These are phyloP conservation scores for Orychophragmus violaceus DNA, from an alignment of 345 rosid species.

Conservation along the genomic window DNA sequence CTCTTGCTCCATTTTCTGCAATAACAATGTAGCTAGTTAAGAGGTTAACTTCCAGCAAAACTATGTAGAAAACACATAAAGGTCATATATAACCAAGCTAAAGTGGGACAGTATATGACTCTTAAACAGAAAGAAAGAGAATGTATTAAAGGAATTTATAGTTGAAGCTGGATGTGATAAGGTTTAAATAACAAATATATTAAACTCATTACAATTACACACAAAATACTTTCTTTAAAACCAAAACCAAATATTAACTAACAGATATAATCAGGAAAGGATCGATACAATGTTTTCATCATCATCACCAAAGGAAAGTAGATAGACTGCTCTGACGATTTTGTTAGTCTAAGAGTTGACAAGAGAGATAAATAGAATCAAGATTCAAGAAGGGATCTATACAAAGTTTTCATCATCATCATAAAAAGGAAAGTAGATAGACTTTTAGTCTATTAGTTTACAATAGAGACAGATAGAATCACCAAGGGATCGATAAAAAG, in stretches of 20 bases:
- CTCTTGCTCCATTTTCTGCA: constrained; percentile 88
- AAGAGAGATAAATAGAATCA: neutral
- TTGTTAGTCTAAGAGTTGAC: neutral
- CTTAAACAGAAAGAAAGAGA: neutral
- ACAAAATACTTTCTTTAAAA: neutral
- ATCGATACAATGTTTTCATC: neutral
- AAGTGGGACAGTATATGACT: neutral
- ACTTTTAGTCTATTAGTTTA: neutral
- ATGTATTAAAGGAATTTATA: neutral
- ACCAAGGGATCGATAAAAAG: neutral
- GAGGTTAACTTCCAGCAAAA: neutral
- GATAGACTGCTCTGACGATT: neutral
- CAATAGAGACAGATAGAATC: neutral
- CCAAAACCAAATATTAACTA: neutral
- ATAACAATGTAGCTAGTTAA: neutral
- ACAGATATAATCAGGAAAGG: neutral
- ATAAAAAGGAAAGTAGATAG: neutral
- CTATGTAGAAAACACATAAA: neutral
- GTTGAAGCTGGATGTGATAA: neutral
- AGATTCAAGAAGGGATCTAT: neutral
- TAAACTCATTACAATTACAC: neutral
- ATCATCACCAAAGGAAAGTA: constrained; percentile 10
- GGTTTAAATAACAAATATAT: neutral
- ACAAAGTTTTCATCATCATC: neutral
- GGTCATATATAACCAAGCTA: neutral